phyloP scores from a whole-genome alignment of 345 rosid genomes.

The Raphanus sativus region DNA sequence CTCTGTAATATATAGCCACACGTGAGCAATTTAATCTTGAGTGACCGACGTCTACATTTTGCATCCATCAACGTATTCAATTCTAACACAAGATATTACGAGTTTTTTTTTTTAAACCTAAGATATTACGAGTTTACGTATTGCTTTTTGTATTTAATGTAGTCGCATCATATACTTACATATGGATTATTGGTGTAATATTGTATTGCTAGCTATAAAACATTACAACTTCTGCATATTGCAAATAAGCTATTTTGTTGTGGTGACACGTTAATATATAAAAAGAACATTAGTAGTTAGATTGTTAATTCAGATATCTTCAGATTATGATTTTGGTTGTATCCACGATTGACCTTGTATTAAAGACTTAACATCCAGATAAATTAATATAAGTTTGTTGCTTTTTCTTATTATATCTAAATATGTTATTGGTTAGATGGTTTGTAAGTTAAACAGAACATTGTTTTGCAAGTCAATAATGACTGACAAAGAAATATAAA shows the following conservation, averaged over 20 bases:
- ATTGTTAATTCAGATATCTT: background rate
- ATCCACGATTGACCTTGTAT: constrained; percentile 2
- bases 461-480: background rate
- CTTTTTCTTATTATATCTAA: background rate
- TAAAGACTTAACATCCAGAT: background rate
- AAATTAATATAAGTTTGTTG: background rate
- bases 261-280: background rate
- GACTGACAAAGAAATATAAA: background rate
- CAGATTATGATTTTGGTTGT: background rate
- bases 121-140: constrained; percentile 12
- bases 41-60: constrained; percentile 5
- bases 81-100: constrained; percentile 10
- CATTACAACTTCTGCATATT: constrained; percentile 7
- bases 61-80: constrained; percentile 4
- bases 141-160: constrained; percentile 2
- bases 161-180: background rate
- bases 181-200: background rate
- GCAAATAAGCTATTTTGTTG: background rate
- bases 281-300: background rate
- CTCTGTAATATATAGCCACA: background rate
- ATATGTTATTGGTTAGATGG: background rate
- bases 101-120: background rate
- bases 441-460: background rate
- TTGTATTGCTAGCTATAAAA: background rate
- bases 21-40: constrained; percentile 8